A percentile compares a stretch with the other conserved stretches of the same genome.
These are phyloP conservation scores for Mortierella polycephala DNA, from an alignment of 371 early-diverging fungal species.

Conservation along the genomic window DNA sequence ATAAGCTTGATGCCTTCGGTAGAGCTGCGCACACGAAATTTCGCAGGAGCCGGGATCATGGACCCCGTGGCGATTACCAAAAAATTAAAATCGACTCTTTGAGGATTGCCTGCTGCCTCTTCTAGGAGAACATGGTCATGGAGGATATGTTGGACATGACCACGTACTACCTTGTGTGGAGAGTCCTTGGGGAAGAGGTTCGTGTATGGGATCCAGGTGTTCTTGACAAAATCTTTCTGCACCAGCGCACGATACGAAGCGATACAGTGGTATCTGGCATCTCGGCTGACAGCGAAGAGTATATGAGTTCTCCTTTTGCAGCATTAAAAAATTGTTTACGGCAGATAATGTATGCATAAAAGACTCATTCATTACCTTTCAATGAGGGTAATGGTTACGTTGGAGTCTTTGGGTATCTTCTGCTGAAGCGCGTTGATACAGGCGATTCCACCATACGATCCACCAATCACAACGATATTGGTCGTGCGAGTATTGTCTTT, in stretches of 20 bases:
- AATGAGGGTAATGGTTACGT: slow-evolving; percentile 60
- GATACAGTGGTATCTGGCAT: slow-evolving; percentile 61
- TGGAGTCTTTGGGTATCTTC: slow-evolving; percentile 29
- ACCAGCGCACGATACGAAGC: slow-evolving; percentile 63
- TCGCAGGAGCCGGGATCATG: slow-evolving; percentile 57
- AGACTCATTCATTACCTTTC: slow-evolving; percentile 53
- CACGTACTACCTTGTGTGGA: slow-evolving; percentile 60
- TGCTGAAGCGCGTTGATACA: slow-evolving; percentile 59
- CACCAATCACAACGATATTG: slow-evolving; percentile 59
- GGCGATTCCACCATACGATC: slow-evolving; percentile 62
- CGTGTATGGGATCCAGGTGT: slow-evolving; percentile 68
- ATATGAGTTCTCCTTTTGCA: neutral
- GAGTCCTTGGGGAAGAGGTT: slow-evolving; percentile 55
- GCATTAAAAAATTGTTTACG: no score
- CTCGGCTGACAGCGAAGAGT: slow-evolving; percentile 31
- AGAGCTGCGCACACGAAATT: slow-evolving; percentile 35
- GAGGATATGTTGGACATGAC: slow-evolving; percentile 54
- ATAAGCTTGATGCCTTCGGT: slow-evolving; percentile 43
- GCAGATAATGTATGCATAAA: no score
- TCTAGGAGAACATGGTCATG: slow-evolving; percentile 54
- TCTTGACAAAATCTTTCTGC: slow-evolving; percentile 58
- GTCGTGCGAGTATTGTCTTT: slow-evolving; percentile 4
- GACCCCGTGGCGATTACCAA: slow-evolving; percentile 79
- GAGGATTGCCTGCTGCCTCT: neutral
- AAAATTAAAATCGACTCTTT: slow-evolving; percentile 71